These are phyloP conservation scores for Entomophthora muscae DNA, from an alignment of 371 early-diverging fungal species.

Conservation along the genomic window DNA sequence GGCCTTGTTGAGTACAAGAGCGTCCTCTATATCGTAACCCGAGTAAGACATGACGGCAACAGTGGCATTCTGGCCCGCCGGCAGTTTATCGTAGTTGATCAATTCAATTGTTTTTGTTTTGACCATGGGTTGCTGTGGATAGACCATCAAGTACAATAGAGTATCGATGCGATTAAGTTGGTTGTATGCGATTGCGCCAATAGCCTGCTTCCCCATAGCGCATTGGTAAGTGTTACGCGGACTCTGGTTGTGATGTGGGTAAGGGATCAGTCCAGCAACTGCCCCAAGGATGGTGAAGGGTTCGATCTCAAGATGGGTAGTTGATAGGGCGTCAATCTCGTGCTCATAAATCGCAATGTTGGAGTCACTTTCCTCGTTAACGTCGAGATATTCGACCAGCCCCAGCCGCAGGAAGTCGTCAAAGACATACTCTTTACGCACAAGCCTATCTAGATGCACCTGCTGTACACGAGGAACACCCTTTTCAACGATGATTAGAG, in stretches of 20 bases:
- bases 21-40: conserved; percentile 99
- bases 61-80: conserved; percentile 99
- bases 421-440: conserved; percentile 50
- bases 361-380: conserved; percentile 96
- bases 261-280: conserved; percentile 98
- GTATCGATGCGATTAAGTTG: conserved; percentile 95
- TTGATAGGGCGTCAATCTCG: conserved; percentile 55
- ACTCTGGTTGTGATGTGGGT: conserved; percentile 99
- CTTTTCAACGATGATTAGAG: conserved; percentile 91
- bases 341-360: conserved; percentile 82
- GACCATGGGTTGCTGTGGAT: conserved; percentile 98
- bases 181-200: conserved; percentile 94
- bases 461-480: conserved; percentile 48
- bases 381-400: conserved; percentile 96
- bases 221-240: conserved; percentile 99
- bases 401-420: conserved; percentile 88
- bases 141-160: conserved; percentile 85
- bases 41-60: conserved; percentile 99
- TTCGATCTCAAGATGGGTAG: conserved; percentile 97
- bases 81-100: conserved; percentile 93
- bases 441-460: conserved; percentile 45
- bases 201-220: conserved; percentile 99
- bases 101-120: conserved; percentile 94
- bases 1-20: conserved; percentile 93
- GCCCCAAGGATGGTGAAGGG: conserved; percentile 96